Evolutionary conservation across 164 flowering plant species (phyloP).

Genomic region (Berberis vulgaris): DNA sequence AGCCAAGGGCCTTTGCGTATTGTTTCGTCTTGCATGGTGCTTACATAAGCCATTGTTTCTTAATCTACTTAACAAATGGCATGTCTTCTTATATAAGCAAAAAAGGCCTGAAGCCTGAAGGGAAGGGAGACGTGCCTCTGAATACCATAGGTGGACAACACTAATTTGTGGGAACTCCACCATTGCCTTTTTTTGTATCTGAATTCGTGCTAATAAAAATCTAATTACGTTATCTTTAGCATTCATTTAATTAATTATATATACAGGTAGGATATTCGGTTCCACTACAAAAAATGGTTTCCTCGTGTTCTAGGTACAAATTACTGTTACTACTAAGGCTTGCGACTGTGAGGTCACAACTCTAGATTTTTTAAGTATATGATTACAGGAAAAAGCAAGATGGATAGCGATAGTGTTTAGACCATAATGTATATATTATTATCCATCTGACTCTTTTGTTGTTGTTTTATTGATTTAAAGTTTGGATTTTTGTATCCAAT

Average conservation of each 20-base stretch:
- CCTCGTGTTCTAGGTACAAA: slow-evolving; percentile 9
- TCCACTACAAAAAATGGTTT: neutral
- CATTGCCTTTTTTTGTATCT: slow-evolving; percentile 14
- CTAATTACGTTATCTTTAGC: slow-evolving; percentile 11
- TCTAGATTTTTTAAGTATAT: no score
- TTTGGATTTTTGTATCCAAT: no score
- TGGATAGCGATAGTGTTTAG: no score
- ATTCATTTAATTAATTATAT: neutral
- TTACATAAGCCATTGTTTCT: slow-evolving; percentile 13
- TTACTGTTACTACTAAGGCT: no score
- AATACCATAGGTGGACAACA: slow-evolving; percentile 21
- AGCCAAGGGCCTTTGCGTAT: slow-evolving; percentile 66
- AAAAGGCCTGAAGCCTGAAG: neutral
- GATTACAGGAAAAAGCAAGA: no score
- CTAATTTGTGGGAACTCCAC: slow-evolving; percentile 33
- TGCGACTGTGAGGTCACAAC: no score
- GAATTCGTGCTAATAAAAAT: slow-evolving; percentile 2
- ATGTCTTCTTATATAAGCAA: slow-evolving; percentile 17
- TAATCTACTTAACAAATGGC: neutral
- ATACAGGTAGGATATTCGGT: neutral
- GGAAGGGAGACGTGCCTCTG: neutral
- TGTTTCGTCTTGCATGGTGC: slow-evolving; percentile 24
- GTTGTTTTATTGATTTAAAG: no score
- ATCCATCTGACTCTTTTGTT: no score
- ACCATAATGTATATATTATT: no score